Conservation (phyloP, 2,329 filamentous ascomycete genomes). For the Reticulascus tulasneorum region DNA sequence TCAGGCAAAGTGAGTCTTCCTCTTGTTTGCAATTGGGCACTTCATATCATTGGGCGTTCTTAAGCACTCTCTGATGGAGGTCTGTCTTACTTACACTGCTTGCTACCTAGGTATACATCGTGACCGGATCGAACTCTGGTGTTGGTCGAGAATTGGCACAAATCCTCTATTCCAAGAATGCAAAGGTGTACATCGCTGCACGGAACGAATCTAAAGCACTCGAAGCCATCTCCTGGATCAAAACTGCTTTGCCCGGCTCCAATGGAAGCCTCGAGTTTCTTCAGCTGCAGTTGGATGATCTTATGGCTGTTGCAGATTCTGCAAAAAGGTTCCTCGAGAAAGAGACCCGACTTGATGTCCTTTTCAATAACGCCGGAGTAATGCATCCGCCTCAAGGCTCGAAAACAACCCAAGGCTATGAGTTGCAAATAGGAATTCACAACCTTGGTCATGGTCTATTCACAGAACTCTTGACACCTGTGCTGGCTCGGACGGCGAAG, state of each 20-base stretch:
- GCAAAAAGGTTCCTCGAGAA: conserved; percentile 25
- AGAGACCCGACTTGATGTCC: conserved; percentile 29
- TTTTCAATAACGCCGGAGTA: conserved; percentile 43
- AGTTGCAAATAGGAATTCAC: conserved; percentile 38
- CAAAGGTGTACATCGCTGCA: conserved; percentile 50
- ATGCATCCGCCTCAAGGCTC: conserved; percentile 36
- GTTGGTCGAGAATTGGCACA: conserved; percentile 49
- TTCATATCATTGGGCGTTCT: neutral
- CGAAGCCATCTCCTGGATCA: conserved; percentile 40
- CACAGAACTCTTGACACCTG: conserved; percentile 31
- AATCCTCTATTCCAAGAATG: conserved; percentile 51
- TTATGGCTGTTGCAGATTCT: conserved; percentile 27
- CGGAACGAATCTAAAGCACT: conserved; percentile 40
- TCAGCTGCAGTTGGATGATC: conserved; percentile 39
- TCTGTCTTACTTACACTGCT: no score
- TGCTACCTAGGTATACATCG: conserved; percentile 47
- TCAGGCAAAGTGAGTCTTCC: neutral
- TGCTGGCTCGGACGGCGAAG: conserved; percentile 26
- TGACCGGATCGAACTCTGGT: conserved; percentile 40
- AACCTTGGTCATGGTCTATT: conserved; percentile 34
- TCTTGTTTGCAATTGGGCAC: neutral
- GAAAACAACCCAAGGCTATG: conserved; percentile 36
- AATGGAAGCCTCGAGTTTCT: conserved; percentile 39
- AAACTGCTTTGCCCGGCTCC: conserved; percentile 27
- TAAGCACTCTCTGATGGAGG: no score